A percentile compares a stretch with the other conserved stretches of the same genome.
Conservation (phyloP, 805 yeast genomes). For the Candida khao-thaluensis region DNA sequence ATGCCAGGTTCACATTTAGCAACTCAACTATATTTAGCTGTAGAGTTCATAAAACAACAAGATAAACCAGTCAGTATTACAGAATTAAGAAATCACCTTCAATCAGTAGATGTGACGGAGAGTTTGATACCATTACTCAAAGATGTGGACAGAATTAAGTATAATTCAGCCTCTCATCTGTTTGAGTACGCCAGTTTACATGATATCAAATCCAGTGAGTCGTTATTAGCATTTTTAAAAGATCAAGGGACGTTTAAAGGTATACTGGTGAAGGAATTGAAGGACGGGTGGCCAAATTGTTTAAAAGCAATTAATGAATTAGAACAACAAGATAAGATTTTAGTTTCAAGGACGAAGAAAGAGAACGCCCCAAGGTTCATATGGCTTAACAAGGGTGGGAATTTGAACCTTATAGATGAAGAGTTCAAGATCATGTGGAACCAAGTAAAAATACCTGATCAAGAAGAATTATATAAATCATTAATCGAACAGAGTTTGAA, state of each 20-base stretch:
- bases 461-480: conserved; percentile 75
- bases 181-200: conserved; percentile 87
- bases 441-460: conserved; percentile 72
- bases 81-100: conserved; percentile 66
- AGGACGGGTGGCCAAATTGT: conserved; percentile 96
- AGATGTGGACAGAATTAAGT: conserved; percentile 74
- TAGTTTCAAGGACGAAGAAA: conserved; percentile 87
- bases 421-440: conserved; percentile 86
- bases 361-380: conserved; percentile 90
- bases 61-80: conserved; percentile 69
- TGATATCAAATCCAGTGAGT: conserved; percentile 79
- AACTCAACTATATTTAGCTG: conserved; percentile 86
- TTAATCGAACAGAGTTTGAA: conserved; percentile 83
- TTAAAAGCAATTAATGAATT: conserved; percentile 72
- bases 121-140: conserved; percentile 70
- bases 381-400: conserved; percentile 85
- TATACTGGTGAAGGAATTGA: conserved; percentile 71
- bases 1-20: conserved; percentile 66
- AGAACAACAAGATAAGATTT: conserved; percentile 71
- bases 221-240: conserved; percentile 68
- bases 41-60: conserved; percentile 76
- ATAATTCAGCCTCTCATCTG: conserved; percentile 58
- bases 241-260: conserved; percentile 88
- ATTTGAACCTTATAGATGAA: conserved; percentile 66
- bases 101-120: conserved; percentile 55